phyloP scores from a whole-genome alignment of 2,329 filamentous ascomycete genomes.

The Drechslera avenae region DNA sequence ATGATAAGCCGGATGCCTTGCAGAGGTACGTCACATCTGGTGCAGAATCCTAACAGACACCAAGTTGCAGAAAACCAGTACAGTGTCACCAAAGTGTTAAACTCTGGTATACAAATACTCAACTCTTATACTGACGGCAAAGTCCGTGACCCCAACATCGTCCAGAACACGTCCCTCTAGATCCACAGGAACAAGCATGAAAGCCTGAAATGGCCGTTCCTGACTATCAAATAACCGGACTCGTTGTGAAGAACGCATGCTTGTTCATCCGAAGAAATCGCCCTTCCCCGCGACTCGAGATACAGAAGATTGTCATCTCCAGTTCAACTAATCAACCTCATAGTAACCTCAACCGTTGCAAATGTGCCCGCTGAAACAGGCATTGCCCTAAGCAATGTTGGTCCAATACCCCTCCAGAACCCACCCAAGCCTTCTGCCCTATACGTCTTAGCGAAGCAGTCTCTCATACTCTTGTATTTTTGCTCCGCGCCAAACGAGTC shows the following conservation, averaged over 20 bases:
- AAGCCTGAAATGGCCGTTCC: too few relatives aligned
- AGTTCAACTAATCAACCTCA: conserved; percentile 26
- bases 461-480: conserved; percentile 80
- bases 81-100: too few relatives aligned
- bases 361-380: conserved; percentile 98
- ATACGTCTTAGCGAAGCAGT: conserved; percentile 86
- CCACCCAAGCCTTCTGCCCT: conserved; percentile 75
- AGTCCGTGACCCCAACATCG: too few relatives aligned
- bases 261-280: not conserved
- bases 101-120: too few relatives aligned
- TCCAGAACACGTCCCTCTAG: too few relatives aligned
- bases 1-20: too few relatives aligned
- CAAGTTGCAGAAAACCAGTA: too few relatives aligned
- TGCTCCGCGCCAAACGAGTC: conserved; percentile 80
- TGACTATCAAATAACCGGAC: too few relatives aligned
- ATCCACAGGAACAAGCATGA: too few relatives aligned
- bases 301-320: not conserved
- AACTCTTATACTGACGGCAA: too few relatives aligned
- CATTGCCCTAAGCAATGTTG: conserved; percentile 92
- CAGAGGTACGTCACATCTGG: too few relatives aligned
- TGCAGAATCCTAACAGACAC: too few relatives aligned
- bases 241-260: not conserved
- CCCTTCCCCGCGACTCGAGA: not conserved
- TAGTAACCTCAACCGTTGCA: conserved; percentile 62
- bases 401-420: conserved; percentile 94